These are phyloP conservation scores for Secale cereale DNA, from an alignment of 176 grass and related monocot species.

Conservation along the genomic window DNA sequence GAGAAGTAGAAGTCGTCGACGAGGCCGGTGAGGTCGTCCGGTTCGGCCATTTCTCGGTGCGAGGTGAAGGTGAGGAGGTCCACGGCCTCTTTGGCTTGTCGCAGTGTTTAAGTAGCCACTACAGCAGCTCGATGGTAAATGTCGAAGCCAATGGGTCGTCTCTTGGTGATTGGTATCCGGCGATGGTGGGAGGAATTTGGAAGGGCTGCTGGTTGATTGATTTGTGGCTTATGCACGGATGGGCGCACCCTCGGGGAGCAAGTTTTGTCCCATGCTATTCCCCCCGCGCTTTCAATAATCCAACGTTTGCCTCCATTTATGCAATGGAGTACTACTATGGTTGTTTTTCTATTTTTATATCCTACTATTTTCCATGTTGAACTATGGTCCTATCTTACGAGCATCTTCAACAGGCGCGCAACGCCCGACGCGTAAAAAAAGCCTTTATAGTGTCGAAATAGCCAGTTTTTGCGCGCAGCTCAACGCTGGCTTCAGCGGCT, in stretches of 20 bases:
- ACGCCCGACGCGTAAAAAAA: too few species aligned
- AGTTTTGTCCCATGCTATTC: neutral
- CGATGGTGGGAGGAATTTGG: neutral
- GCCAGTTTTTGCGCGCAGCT: too few species aligned
- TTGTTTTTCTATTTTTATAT: too few species aligned
- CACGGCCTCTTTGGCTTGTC: neutral
- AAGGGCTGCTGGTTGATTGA: neutral
- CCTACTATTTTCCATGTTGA: too few species aligned
- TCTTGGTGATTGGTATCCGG: neutral
- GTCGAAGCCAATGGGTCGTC: neutral
- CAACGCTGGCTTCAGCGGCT: too few species aligned
- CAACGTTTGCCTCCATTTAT: too few species aligned
- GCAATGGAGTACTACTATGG: too few species aligned
- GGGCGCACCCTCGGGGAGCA: too few species aligned
- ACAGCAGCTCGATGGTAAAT: neutral
- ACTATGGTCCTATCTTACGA: too few species aligned
- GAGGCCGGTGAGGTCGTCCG: neutral
- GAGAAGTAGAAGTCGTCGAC: constrained; percentile 70
- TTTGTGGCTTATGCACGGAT: too few species aligned
- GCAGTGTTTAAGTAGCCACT: neutral
- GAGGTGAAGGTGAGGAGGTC: neutral
- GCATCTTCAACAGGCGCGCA: too few species aligned
- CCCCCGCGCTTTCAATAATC: neutral
- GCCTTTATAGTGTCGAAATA: too few species aligned
- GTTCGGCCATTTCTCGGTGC: constrained; percentile 22